Evolutionary conservation across 73 alveolate genomes (phyloP).

Genomic region (Tetrahymena thermophila): DNA sequence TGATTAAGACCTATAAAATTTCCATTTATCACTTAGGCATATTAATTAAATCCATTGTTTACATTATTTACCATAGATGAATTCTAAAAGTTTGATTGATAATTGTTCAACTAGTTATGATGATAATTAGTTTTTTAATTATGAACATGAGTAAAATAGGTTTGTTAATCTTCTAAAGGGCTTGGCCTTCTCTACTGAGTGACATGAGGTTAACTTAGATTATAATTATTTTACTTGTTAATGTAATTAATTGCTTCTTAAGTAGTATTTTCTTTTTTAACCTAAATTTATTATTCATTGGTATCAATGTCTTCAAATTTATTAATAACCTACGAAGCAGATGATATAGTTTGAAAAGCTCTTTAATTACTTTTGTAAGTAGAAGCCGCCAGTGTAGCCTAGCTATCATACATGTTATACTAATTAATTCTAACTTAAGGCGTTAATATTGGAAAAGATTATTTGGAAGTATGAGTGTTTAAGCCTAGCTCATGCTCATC

Average conservation of each 20-base stretch:
- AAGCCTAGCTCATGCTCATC: not conserved
- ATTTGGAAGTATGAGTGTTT: not conserved
- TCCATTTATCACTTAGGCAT: not conserved
- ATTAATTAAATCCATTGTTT: not conserved
- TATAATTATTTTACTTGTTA: not conserved
- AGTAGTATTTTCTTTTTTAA: not conserved
- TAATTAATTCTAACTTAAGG: not conserved
- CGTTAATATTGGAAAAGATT: not conserved
- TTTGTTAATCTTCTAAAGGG: not conserved
- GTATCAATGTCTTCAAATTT: not conserved
- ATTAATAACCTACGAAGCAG: not conserved
- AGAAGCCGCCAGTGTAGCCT: not conserved
- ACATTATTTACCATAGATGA: not conserved
- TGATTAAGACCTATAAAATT: not conserved
- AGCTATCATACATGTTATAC: not conserved
- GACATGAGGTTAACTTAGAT: not conserved
- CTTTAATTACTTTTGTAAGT: not conserved
- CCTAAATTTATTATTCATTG: not conserved
- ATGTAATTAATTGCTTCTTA: not conserved
- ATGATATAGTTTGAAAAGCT: not conserved
- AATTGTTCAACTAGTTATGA: not conserved
- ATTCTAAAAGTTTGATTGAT: not conserved
- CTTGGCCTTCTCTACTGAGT: not conserved
- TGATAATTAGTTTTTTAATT: not conserved
- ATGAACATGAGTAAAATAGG: not conserved